phyloP scores from a whole-genome alignment of 805 yeast species.

The Yarrowia sp. region DNA sequence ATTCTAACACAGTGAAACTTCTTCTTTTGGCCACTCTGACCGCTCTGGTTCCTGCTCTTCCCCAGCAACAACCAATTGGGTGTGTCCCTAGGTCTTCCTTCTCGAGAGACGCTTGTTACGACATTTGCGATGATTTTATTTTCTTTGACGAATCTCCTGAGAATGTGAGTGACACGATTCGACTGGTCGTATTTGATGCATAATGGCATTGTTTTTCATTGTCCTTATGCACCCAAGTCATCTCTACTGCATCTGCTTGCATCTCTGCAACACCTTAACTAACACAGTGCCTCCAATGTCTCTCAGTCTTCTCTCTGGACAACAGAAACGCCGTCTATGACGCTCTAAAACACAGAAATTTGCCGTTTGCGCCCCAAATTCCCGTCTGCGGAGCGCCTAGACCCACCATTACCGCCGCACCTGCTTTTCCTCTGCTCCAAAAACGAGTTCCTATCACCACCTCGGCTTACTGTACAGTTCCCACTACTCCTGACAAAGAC shows the following conservation, averaged over 20 bases:
- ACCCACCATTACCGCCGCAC: conserved; percentile 1
- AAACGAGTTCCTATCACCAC: neutral
- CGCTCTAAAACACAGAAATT: neutral
- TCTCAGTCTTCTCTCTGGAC: neutral
- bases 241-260: too few species aligned
- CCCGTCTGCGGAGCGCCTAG: neutral
- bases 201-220: too few species aligned
- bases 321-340: neutral
- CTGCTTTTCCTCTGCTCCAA: neutral
- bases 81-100: neutral
- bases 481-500: neutral
- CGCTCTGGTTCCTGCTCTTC: neutral
- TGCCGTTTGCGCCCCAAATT: neutral
- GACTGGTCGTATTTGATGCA: neutral
- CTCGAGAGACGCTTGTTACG: neutral
- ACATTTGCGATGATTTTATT: neutral
- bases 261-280: neutral
- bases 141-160: neutral
- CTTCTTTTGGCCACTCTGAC: neutral
- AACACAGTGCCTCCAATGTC: conserved; percentile 14
- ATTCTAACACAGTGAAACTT: neutral
- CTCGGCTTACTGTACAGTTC: neutral
- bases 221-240: too few species aligned
- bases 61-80: neutral
- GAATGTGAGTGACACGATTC: neutral